Conservation (phyloP, 73 alveolate species). For the Urostyla sp. region DNA sequence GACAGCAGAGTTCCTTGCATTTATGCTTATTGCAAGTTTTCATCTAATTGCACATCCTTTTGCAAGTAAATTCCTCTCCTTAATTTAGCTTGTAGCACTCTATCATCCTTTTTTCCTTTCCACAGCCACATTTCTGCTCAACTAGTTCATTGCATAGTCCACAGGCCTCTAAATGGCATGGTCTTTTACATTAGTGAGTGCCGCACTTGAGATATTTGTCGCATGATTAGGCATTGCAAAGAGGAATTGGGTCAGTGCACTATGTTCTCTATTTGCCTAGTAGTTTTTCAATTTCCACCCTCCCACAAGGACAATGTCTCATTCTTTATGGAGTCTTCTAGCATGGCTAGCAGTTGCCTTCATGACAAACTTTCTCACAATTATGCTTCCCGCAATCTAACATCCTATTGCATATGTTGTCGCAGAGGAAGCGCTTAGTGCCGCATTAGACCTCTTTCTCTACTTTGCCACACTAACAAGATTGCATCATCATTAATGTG, state of each 20-base stretch:
- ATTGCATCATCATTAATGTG: constrained; percentile 28
- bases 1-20: constrained; percentile 90
- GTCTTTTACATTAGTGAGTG: constrained; percentile 37
- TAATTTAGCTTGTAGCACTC: constrained; percentile 86
- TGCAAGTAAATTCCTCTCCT: constrained; percentile 76
- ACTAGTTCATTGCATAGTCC: constrained; percentile 71
- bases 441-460: constrained; percentile 75
- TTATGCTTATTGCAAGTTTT: constrained; percentile 88
- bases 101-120: constrained; percentile 71
- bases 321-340: constrained; percentile 68
- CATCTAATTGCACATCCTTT: constrained; percentile 77
- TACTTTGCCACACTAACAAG: constrained; percentile 81
- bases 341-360: constrained; percentile 89
- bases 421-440: constrained; percentile 80
- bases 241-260: constrained; percentile 82
- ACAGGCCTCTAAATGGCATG: constrained; percentile 66
- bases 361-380: constrained; percentile 92
- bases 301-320: constrained; percentile 84
- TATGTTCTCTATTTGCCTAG: constrained; percentile 45
- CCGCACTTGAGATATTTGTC: constrained; percentile 72
- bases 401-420: constrained; percentile 83
- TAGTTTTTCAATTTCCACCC: constrained; percentile 46
- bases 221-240: constrained; percentile 71
- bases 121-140: constrained; percentile 81
- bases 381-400: constrained; percentile 92